These are phyloP conservation scores for Scorias spongiosa DNA, from an alignment of 2,329 filamentous ascomycete genomes.

Conservation along the genomic window DNA sequence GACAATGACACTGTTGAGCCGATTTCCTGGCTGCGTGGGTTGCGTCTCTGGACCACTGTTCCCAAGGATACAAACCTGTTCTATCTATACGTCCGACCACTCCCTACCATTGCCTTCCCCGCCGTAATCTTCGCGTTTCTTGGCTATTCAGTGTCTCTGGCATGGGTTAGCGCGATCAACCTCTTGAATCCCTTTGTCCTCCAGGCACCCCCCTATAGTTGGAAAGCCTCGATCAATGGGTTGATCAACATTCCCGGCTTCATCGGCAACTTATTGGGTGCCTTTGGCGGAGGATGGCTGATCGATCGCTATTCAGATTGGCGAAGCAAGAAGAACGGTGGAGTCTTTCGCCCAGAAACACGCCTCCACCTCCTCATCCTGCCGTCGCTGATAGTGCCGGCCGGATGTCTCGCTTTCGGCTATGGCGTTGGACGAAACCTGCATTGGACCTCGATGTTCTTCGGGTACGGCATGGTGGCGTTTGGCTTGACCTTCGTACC, in stretches of 20 bases:
- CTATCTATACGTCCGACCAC: conserved; percentile 22
- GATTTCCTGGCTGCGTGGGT: conserved; percentile 21
- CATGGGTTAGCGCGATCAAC: conserved; percentile 25
- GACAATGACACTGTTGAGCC: conserved; percentile 6
- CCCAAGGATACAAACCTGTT: conserved; percentile 18
- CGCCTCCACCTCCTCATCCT: conserved; percentile 27
- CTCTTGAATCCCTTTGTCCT: conserved; percentile 25
- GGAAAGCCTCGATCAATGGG: conserved; percentile 21
- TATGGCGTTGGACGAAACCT: conserved; percentile 27
- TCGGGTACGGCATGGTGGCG: conserved; percentile 32
- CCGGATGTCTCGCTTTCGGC: conserved; percentile 30
- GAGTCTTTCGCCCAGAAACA: conserved; percentile 32
- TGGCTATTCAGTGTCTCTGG: conserved; percentile 22
- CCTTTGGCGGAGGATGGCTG: conserved; percentile 28
- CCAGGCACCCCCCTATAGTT: conserved; percentile 25
- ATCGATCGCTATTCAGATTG: conserved; percentile 30
- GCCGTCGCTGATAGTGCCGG: conserved; percentile 26
- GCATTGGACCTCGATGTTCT: conserved; percentile 31
- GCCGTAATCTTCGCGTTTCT: conserved; percentile 24
- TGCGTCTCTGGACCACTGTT: conserved; percentile 21
- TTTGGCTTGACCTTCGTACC: conserved; percentile 29
- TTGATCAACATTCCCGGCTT: conserved; percentile 26
- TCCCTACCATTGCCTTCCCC: conserved; percentile 24
- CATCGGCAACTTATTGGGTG: conserved; percentile 29
- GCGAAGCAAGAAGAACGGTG: conserved; percentile 25